Percentiles rank a stretch among this genome's conserved stretches.
Evolutionary conservation across 345 rosid species (phyloP).

Genomic region (Syzygium oleosum): DNA sequence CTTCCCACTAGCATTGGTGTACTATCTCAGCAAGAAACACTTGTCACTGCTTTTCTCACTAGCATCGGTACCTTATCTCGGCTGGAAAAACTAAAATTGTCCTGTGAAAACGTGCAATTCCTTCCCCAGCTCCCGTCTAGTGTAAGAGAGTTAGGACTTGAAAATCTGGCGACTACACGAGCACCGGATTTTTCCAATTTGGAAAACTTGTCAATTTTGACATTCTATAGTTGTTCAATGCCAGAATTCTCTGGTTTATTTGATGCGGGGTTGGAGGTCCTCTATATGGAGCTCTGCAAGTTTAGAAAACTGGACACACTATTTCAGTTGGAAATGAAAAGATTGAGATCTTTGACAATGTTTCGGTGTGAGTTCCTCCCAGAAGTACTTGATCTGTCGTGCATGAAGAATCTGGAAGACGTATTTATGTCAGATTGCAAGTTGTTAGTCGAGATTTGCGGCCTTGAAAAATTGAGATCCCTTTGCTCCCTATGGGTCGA

Average conservation of each 20-base stretch:
- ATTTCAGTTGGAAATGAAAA: background rate
- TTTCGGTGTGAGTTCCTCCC: too few relatives aligned
- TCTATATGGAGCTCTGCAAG: accelerated
- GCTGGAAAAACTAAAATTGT: too few relatives aligned
- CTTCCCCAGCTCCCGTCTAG: background rate
- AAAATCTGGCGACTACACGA: accelerated
- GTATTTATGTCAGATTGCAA: too few relatives aligned
- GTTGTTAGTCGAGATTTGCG: too few relatives aligned
- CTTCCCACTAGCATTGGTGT: accelerated
- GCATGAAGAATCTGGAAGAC: too few relatives aligned
- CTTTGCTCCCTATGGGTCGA: too few relatives aligned
- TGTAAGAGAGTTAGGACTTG: accelerated
- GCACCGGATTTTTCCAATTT: background rate
- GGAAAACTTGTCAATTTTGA: background rate
- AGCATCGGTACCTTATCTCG: too few relatives aligned
- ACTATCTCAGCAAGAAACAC: too few relatives aligned
- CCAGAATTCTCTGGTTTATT: background rate
- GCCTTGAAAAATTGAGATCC: too few relatives aligned
- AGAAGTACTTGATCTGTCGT: too few relatives aligned
- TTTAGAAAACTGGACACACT: background rate
- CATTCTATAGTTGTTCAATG: accelerated
- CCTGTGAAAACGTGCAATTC: background rate
- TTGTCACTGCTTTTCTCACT: background rate
- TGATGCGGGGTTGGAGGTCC: background rate
- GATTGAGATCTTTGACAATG: accelerated